Conservation (phyloP, 345 rosid genomes). For the Pugionium dolabratum region DNA sequence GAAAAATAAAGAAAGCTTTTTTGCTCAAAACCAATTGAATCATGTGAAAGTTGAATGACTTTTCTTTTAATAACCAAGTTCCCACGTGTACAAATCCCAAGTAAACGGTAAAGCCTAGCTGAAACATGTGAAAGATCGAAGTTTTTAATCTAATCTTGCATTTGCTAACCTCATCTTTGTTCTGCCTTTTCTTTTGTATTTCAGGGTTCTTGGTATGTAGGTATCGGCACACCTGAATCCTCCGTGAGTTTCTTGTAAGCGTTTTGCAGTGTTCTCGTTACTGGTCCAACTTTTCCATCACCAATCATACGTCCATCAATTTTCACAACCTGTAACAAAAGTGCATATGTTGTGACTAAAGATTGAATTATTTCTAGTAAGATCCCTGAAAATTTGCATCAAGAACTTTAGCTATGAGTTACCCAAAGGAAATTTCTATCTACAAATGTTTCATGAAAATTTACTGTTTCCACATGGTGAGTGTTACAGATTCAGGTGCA, state of each 20-base stretch:
- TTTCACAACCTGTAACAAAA: conserved; percentile 54
- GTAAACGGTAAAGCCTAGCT: not conserved
- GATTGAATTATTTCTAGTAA: not conserved
- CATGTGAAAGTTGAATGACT: conserved; percentile 22
- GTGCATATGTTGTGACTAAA: not conserved
- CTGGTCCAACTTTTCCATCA: conserved; percentile 69
- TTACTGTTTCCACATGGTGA: not conserved
- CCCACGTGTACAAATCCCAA: conserved; percentile 12
- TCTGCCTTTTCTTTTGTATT: not conserved
- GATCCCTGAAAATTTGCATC: not conserved
- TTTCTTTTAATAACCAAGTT: not conserved
- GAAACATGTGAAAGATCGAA: conserved; percentile 21
- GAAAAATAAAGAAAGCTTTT: conserved; percentile 4
- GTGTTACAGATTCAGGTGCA: conserved; percentile 43
- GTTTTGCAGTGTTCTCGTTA: conserved; percentile 61
- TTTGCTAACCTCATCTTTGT: conserved; percentile 4
- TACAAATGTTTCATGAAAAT: not conserved
- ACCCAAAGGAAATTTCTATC: not conserved
- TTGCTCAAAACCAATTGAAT: not conserved
- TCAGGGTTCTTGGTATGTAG: conserved; percentile 43
- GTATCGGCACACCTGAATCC: conserved; percentile 72
- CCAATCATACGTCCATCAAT: conserved; percentile 74
- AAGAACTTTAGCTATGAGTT: conserved; percentile 1
- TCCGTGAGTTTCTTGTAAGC: conserved; percentile 66
- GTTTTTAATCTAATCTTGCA: conserved; percentile 12